phyloP scores from a whole-genome alignment of 768 basidiomycete species.

The Amanita pallidorosea region DNA sequence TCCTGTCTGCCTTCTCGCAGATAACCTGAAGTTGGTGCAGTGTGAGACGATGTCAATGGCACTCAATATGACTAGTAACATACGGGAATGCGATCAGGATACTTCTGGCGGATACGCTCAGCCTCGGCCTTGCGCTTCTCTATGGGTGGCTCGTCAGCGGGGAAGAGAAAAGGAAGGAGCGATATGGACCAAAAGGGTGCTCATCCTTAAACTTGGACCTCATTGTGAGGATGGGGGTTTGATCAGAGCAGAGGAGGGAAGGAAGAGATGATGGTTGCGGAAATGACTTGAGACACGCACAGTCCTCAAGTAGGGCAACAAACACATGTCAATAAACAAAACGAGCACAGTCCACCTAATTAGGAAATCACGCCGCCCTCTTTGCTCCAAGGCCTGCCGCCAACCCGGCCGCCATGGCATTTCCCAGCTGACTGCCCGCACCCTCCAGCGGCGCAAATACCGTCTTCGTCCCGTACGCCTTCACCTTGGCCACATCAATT shows the following conservation, averaged over 20 bases:
- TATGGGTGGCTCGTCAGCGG: slow-evolving; percentile 27
- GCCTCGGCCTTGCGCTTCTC: slow-evolving; percentile 99
- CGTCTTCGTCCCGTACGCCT: slow-evolving; percentile 59
- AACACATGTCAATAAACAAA: slow-evolving; percentile 28
- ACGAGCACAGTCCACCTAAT: background rate
- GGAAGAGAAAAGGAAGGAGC: slow-evolving; percentile 6
- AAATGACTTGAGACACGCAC: slow-evolving; percentile 26
- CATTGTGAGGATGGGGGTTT: slow-evolving; percentile 32
- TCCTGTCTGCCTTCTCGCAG: slow-evolving; percentile 98
- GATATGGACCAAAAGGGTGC: slow-evolving; percentile 84
- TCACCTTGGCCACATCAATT: slow-evolving; percentile 50
- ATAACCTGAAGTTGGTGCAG: slow-evolving; percentile 60
- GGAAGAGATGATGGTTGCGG: slow-evolving; percentile 9
- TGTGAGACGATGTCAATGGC: background rate
- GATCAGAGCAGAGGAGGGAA: slow-evolving; percentile 2
- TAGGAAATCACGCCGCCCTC: slow-evolving; percentile 14
- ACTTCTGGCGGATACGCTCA: slow-evolving; percentile 97
- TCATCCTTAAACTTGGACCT: slow-evolving; percentile 98
- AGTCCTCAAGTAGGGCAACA: slow-evolving; percentile 19
- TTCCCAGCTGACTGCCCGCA: slow-evolving; percentile 45
- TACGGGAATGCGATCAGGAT: slow-evolving; percentile 96
- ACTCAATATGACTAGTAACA: slow-evolving; percentile 20
- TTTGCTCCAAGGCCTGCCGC: slow-evolving; percentile 49
- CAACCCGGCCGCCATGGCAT: slow-evolving; percentile 58
- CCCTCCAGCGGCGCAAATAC: slow-evolving; percentile 63